Base-by-base conservation (phyloP, 257 asterid genomes). In the Fraxinus anomala region DNA sequence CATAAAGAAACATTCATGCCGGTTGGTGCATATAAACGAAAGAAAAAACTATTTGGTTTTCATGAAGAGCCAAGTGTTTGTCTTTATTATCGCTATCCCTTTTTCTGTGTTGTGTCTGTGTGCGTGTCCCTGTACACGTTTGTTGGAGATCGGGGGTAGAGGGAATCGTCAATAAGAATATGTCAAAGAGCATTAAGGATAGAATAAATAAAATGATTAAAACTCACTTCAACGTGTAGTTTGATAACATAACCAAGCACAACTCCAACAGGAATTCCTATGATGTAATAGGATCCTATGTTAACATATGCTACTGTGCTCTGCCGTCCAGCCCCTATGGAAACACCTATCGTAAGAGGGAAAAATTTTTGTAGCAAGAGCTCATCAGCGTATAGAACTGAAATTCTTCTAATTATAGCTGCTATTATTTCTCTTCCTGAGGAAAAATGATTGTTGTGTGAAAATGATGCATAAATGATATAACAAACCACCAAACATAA, bases 241-340 rank as follows among this genome's bases (percentile, higher is more conserved):
- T 88, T 81, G 72, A 84, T 33, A 37, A 79, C 68, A 59, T 91
- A 89, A 77, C 96, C 96, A 77, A 89, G 92, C 8, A 89, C 23
- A 54, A 84, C 49, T 28, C 92, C 96, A 28, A 78, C 28, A 23
- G 96, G 96, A 12, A 91, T 85, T 23, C 96, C 96, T 4, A 91
- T 65, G 68, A 89, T 71, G 80, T 91, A 91, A 76, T 91, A 91
- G 79, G 87, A 84, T 68, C 85, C 91, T 12, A 91, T 21, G 82
- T 87, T 91, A 23, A 91, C 91, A 61, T 85, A 86, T 11, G 89
- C 96, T 2, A 91, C 94, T 2, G 76, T 78, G 80, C 91, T 85
- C 76, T 91, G 96, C 86, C 88, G 80, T 51, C 96, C 96, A 8
- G 94, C 90, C 16, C 96, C 96, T 40, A 89, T 78, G 7, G 94